Conservation (phyloP, 805 yeast species). For the Cyberlindnera misumaiensis region DNA sequence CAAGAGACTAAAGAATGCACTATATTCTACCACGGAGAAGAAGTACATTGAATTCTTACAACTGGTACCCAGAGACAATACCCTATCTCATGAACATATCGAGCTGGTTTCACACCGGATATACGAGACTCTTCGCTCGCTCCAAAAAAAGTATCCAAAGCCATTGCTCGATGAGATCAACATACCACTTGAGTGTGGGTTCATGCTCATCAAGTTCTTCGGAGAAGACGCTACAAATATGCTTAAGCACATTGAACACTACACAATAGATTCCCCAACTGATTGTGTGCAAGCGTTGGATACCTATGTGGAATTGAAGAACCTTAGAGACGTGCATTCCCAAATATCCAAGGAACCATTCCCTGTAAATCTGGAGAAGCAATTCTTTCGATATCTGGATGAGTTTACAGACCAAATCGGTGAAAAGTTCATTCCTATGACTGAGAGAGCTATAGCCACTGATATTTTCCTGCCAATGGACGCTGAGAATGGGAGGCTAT, state of each 20-base stretch:
- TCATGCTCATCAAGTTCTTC: slow-evolving; percentile 43
- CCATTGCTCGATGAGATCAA: slow-evolving; percentile 55
- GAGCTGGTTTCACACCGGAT: slow-evolving; percentile 50
- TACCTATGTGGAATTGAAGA: slow-evolving; percentile 45
- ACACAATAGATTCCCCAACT: slow-evolving; percentile 26
- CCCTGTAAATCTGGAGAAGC: slow-evolving; percentile 47
- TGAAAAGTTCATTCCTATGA: slow-evolving; percentile 38
- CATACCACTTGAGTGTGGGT: slow-evolving; percentile 43
- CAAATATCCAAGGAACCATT: slow-evolving; percentile 40
- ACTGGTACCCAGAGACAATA: slow-evolving; percentile 51
- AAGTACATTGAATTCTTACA: slow-evolving; percentile 38
- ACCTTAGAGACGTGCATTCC: slow-evolving; percentile 42
- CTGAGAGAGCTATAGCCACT: slow-evolving; percentile 45
- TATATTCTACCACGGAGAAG: slow-evolving; percentile 35
- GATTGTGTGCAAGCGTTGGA: slow-evolving; percentile 38
- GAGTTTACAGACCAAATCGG: slow-evolving; percentile 38
- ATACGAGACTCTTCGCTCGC: slow-evolving; percentile 37
- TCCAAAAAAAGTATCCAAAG: slow-evolving; percentile 53
- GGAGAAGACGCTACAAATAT: slow-evolving; percentile 48
- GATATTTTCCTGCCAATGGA: slow-evolving; percentile 55
- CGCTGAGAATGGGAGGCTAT: slow-evolving; percentile 30
- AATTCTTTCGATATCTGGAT: slow-evolving; percentile 42
- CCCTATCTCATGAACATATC: slow-evolving; percentile 48
- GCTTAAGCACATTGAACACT: slow-evolving; percentile 41
- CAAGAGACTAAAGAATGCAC: slow-evolving; percentile 27